Evolutionary conservation across 2,329 filamentous ascomycete genomes (phyloP).

Genomic region (Monilinia fructigena): DNA sequence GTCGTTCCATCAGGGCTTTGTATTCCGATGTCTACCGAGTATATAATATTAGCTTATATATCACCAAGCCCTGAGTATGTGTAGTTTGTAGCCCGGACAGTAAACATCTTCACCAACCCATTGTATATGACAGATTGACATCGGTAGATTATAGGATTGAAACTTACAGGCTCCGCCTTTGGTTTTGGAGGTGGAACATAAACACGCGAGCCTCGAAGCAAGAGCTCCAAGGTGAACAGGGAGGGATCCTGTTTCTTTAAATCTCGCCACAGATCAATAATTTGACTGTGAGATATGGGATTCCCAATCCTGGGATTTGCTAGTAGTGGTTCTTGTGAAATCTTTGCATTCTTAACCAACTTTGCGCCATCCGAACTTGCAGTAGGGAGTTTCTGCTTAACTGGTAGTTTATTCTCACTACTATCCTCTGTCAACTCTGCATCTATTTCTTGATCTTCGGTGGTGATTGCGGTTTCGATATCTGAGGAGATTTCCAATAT

Average conservation of each 20-base stretch:
- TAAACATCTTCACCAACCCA: not conserved
- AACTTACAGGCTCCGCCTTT: conserved; percentile 71
- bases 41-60: conserved; percentile 22
- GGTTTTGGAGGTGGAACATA: conserved; percentile 78
- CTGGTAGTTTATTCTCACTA: not conserved
- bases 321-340: conserved; percentile 49
- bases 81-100: not conserved
- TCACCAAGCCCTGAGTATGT: not conserved
- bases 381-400: not conserved
- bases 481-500: not conserved
- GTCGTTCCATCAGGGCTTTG: conserved; percentile 79
- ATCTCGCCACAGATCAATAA: conserved; percentile 60
- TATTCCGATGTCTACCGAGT: conserved; percentile 69
- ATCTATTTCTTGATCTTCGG: not conserved
- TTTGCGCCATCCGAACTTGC: not conserved
- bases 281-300: conserved; percentile 69
- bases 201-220: conserved; percentile 69
- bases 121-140: not conserved
- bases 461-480: not conserved
- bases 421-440: not conserved
- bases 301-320: conserved; percentile 50
- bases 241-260: conserved; percentile 44
- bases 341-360: not conserved
- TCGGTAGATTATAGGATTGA: not conserved
- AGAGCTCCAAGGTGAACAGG: conserved; percentile 59